Evolutionary conservation across 2,329 filamentous ascomycete species (phyloP).

Genomic region (Boeremia exigua): DNA sequence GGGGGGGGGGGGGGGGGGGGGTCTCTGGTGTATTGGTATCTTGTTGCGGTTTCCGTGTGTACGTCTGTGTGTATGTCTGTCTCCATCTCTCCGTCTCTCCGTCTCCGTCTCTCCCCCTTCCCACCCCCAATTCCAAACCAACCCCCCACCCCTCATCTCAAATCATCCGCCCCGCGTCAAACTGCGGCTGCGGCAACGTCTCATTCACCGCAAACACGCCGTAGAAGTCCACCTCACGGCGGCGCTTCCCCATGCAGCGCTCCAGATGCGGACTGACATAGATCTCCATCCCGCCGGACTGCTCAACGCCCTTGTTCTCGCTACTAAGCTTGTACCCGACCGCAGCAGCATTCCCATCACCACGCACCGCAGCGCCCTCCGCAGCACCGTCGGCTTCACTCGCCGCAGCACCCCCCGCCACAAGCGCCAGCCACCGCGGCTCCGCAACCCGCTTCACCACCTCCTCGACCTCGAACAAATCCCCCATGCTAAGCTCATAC

Average conservation of each 20-base stretch:
- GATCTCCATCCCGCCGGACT: constrained; percentile 47
- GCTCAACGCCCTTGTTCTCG: constrained; percentile 40
- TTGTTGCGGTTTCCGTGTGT: too few species aligned
- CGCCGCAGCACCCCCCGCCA: constrained; percentile 10
- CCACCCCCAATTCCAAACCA: too few species aligned
- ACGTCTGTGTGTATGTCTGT: too few species aligned
- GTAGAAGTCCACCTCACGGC: constrained; percentile 44
- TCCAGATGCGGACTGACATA: constrained; percentile 42
- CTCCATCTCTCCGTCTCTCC: too few species aligned
- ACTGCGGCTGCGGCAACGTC: constrained; percentile 41
- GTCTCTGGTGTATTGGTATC: too few species aligned
- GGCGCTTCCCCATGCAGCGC: constrained; percentile 36
- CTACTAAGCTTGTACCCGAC: constrained; percentile 45
- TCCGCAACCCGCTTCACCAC: constrained; percentile 44
- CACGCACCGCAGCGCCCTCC: not conserved
- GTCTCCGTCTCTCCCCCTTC: too few species aligned
- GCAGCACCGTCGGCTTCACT: constrained; percentile 27
- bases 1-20: too few species aligned
- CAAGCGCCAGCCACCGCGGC: constrained; percentile 37
- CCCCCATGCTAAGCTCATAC: constrained; percentile 44
- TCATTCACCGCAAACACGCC: constrained; percentile 45
- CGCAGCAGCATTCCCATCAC: constrained; percentile 22
- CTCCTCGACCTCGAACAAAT: constrained; percentile 45
- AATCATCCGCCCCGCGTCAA: constrained; percentile 41
- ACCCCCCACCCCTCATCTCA: too few species aligned